A percentile compares a stretch with the other conserved stretches of the same genome.
phyloP scores from a whole-genome alignment of 208 protist species.

The Trichomonas vaginalis region DNA sequence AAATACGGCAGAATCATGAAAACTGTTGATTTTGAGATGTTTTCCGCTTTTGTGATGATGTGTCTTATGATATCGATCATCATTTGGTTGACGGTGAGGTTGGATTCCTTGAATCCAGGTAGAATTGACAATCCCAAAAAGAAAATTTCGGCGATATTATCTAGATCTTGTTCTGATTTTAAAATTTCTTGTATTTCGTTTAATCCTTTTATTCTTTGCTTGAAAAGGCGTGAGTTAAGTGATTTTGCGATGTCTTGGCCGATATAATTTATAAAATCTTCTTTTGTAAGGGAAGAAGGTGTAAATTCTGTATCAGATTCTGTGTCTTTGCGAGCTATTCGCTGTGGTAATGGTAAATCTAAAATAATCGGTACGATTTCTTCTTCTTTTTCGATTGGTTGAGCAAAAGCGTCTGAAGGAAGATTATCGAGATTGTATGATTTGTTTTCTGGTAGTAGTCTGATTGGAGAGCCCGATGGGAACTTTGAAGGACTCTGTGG shows the following conservation, averaged over 20 bases:
- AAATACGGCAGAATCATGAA: neutral
- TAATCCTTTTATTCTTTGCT: neutral
- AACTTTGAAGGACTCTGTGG: neutral
- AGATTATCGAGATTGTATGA: neutral
- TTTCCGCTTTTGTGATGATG: neutral
- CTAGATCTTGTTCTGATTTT: neutral
- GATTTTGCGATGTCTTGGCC: neutral
- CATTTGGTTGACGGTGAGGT: neutral
- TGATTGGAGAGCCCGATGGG: neutral
- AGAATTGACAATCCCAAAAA: neutral
- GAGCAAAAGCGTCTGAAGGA: neutral
- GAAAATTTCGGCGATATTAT: neutral
- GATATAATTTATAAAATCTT: neutral
- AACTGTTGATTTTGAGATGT: neutral
- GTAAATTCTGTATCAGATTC: neutral
- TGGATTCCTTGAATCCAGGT: neutral
- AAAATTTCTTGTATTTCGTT: neutral
- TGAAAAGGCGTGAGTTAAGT: neutral
- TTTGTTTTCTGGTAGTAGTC: neutral
- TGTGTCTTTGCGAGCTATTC: neutral
- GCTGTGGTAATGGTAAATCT: neutral
- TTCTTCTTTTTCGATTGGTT: neutral
- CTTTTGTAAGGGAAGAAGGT: neutral
- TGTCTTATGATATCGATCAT: neutral
- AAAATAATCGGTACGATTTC: neutral